Evolutionary conservation across 1,284 basidiomycete species (phyloP), one percentile per base, ranked within the genome.

Genomic region (Coriolopsis trogii): DNA sequence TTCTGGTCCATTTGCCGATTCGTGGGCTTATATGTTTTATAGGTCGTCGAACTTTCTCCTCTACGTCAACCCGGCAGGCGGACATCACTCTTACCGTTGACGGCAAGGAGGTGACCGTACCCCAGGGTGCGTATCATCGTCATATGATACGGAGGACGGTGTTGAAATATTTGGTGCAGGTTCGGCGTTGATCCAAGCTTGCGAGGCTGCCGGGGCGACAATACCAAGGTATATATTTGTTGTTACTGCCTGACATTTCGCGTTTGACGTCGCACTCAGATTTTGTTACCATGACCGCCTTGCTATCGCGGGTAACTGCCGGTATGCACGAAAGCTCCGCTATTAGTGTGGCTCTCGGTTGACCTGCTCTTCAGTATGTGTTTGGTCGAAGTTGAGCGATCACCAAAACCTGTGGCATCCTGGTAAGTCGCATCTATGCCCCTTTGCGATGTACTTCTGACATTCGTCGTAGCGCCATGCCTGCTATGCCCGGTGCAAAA

Each of bases 251-350:
- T 18, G 23, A 8, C 29, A 41, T 49, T 31, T 41, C 43, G 41
- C 49, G 44, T 54, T 49, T 63, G 46, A 63, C 55, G 50, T 33
- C 49, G 24, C 55, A n/a, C 26, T 53, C 52, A 91, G 93, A 62
- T 95, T 95, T 73, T 96, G 93, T 70, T 96, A 95, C 73, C 93
- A 95, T 79, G 94, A 96, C 70, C 82, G 93, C 65, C 81, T 97
- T 34, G 93, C 93, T 31, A 94, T 97, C 65, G 95, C 95, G 58
- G 94, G 94, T 55, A 97, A 96, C 71, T 97, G 95, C 76, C 89
- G 94, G 91, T 91, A 63, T 67, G 86, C 74, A 6, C 20, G 30
- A 36, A 34, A 37, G 39, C 12, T 20, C 7, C 21, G 12, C 9
- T 29, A 10, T 9, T 10, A 7, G 21, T 2, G 2, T 2, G 13